Evolutionary conservation across 495 filamentous ascomycete genomes (phyloP), one percentile per base, ranked within the genome.

Genomic region (Talaromyces wortmannii): DNA sequence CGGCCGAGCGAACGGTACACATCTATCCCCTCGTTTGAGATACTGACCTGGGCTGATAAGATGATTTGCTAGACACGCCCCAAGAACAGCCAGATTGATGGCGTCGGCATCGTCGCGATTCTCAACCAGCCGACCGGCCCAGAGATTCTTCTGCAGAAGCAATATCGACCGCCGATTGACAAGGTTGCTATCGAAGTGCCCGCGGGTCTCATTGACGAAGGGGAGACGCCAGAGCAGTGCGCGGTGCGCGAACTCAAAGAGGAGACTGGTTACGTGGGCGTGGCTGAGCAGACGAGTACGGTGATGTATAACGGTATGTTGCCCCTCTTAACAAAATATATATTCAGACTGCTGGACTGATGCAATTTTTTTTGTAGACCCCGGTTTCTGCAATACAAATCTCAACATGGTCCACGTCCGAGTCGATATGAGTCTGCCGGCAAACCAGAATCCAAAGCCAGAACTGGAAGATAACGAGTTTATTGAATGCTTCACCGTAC

Each of bases 181-280:
- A 87, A 87, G 58, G 73, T 89, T 29, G 80, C 82, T 33, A 87
- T 96, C 55, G 92, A 96, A 64, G 78, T 95, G 2, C 92, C 92
- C 0, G 92, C 92, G 4, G 92, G 92, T 0, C 70, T 97, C 7
- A 82, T 96, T 12, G 92, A 97, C 69, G 85, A 83, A 7, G 83
- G 81, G 31, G 92, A 96, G 67, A 88, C 83, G 0, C 81, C 86
- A 0, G 87, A 91, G 61, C 68, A 88, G 56, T 87, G 87, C 52
- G 92, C 92, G 7, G 78, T 95, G 12, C 77, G 92, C n/a, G 92
- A 97, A 64, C 76, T 98, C 56, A 90, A 83, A 59, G 94, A 98
- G 69, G 94, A 98, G 70, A 96, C 94, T 0, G 94, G 94, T 5
- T 97, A 94, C 66, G 80, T 90, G 31, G 91, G 87, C 15, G 76